A percentile compares a stretch with the other conserved stretches of the same genome.
Evolutionary conservation across 768 basidiomycete species (phyloP).

Genomic region (Phlegmacium glaucopus): DNA sequence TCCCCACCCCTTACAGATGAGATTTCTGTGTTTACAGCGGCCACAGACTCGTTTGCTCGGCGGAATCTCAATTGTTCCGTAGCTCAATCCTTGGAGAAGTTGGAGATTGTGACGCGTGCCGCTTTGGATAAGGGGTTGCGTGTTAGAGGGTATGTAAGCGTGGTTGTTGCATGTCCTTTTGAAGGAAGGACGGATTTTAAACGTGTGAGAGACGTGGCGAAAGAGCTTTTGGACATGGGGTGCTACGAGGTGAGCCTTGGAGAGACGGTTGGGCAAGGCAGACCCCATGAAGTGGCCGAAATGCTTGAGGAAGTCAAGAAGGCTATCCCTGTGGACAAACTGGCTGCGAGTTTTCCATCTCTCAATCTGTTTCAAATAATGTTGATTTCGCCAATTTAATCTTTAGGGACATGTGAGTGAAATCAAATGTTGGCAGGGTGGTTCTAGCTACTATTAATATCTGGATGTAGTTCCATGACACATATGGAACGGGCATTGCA

Average conservation of each 20-base stretch:
- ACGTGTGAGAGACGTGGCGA: constrained; percentile 65
- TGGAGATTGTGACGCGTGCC: constrained; percentile 56
- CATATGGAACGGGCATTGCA: constrained; percentile 78
- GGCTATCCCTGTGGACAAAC: constrained; percentile 52
- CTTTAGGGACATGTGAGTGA: constrained; percentile 52
- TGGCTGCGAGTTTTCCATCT: constrained; percentile 54
- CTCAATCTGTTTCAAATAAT: not conserved
- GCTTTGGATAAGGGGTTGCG: constrained; percentile 62
- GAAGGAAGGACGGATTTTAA: constrained; percentile 69
- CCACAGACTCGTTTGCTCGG: constrained; percentile 80
- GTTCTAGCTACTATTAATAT: too few relatives aligned
- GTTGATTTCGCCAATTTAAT: constrained; percentile 1
- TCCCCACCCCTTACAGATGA: constrained; percentile 66
- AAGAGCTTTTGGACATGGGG: constrained; percentile 80
- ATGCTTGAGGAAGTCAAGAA: constrained; percentile 72
- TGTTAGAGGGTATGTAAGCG: constrained; percentile 85
- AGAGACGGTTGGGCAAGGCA: constrained; percentile 88
- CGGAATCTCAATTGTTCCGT: constrained; percentile 83
- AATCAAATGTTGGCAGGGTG: not conserved
- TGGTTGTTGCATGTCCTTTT: constrained; percentile 82
- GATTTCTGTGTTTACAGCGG: constrained; percentile 85
- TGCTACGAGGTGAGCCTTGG: constrained; percentile 92
- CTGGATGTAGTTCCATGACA: constrained; percentile 75
- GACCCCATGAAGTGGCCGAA: constrained; percentile 59
- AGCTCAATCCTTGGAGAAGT: constrained; percentile 61